These are phyloP conservation scores for Curvularia spicifera DNA, from an alignment of 2,329 filamentous ascomycete species.

Conservation along the genomic window DNA sequence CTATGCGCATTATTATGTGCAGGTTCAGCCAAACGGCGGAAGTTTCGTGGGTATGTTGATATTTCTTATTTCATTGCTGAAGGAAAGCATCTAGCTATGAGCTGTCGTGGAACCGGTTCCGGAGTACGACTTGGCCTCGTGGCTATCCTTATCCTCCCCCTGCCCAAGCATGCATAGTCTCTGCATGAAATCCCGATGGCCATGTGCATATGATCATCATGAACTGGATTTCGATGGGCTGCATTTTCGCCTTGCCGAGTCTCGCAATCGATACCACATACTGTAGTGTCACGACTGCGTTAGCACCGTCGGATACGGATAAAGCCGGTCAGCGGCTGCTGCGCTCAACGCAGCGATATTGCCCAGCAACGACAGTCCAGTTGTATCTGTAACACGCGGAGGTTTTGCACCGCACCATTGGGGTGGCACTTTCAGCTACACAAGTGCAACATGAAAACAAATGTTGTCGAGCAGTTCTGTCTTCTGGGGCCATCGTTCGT, in stretches of 20 bases:
- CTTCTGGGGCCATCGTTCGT: not conserved
- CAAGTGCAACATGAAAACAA: constrained; percentile 6
- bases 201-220: constrained; percentile 11
- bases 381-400: constrained; percentile 1
- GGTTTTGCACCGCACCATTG: not conserved
- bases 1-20: constrained; percentile 81
- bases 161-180: constrained; percentile 5
- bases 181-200: constrained; percentile 15
- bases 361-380: constrained; percentile 4
- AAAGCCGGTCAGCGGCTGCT: not conserved
- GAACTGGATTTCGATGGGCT: not conserved
- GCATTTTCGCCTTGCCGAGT: constrained; percentile 9
- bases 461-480: not conserved
- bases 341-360: not conserved
- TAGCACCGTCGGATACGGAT: constrained; percentile 8
- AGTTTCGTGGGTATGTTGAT: constrained; percentile 71
- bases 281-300: constrained; percentile 12
- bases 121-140: constrained; percentile 8
- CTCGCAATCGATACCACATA: constrained; percentile 10
- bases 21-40: constrained; percentile 70
- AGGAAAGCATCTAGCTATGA: constrained; percentile 2
- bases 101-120: constrained; percentile 9
- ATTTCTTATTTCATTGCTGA: constrained; percentile 6
- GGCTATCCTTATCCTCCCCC: constrained; percentile 5
- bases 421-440: not conserved